These are phyloP conservation scores for Lepidopterella palustris DNA, from an alignment of 495 filamentous ascomycete species.

Conservation along the genomic window DNA sequence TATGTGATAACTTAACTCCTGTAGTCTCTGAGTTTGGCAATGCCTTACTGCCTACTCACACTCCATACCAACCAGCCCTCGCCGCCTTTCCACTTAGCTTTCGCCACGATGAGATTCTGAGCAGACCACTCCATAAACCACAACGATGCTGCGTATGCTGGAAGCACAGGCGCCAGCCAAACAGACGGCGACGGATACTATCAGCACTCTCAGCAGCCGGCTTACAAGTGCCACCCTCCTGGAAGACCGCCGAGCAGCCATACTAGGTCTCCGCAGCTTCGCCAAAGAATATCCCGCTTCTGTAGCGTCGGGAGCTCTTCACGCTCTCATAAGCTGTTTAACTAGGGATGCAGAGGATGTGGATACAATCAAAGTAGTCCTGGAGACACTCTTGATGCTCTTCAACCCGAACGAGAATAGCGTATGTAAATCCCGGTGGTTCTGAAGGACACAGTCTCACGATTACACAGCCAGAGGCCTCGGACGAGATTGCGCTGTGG, in stretches of 20 bases:
- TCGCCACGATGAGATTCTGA: constrained; percentile 16
- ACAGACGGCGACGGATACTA: constrained; percentile 92
- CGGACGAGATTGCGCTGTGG: constrained; percentile 94
- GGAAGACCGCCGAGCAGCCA: constrained; percentile 88
- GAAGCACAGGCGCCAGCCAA: constrained; percentile 82
- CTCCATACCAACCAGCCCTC: not conserved
- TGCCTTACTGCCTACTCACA: not conserved
- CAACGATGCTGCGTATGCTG: constrained; percentile 77
- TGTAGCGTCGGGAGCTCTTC: constrained; percentile 85
- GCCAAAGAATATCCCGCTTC: constrained; percentile 92
- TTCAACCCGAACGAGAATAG: constrained; percentile 69
- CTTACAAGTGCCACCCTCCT: constrained; percentile 81
- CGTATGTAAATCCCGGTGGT: constrained; percentile 40
- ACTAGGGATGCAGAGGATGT: constrained; percentile 89
- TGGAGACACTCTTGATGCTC: constrained; percentile 92
- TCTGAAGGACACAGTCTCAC: constrained; percentile 27
- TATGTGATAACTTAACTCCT: too few relatives aligned
- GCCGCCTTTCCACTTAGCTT: not conserved
- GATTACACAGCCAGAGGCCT: constrained; percentile 69
- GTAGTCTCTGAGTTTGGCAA: too few relatives aligned
- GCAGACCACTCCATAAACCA: not conserved
- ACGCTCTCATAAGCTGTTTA: constrained; percentile 77
- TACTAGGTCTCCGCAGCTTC: constrained; percentile 88
- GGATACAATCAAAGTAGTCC: constrained; percentile 86
- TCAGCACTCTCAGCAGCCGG: constrained; percentile 77